Conservation (phyloP, 2,329 filamentous ascomycete species). For the Penicillium sclerotiorum region DNA sequence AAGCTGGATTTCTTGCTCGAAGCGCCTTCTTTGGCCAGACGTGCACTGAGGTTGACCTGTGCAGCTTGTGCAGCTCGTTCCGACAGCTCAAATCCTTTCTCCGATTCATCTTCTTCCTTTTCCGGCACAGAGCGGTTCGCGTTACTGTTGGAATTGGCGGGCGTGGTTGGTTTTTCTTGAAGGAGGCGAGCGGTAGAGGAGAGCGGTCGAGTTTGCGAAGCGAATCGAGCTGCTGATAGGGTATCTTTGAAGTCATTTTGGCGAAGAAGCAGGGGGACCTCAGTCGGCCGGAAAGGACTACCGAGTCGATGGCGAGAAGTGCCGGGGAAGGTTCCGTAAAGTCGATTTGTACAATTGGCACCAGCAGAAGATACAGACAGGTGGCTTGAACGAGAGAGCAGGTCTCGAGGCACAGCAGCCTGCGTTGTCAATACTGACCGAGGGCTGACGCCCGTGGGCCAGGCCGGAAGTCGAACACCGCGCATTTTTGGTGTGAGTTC, state of each 20-base stretch:
- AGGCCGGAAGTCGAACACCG: slow-evolving; percentile 44
- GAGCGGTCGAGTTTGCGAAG: slow-evolving; percentile 30
- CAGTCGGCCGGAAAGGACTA: slow-evolving; percentile 17
- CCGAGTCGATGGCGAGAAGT: slow-evolving; percentile 22
- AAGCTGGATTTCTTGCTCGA: slow-evolving; percentile 61
- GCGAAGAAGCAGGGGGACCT: slow-evolving; percentile 17
- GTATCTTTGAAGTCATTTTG: slow-evolving; percentile 16
- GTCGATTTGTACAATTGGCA: slow-evolving; percentile 14
- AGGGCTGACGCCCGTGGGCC: slow-evolving; percentile 33
- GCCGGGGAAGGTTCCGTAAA: slow-evolving; percentile 22
- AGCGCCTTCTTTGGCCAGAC: slow-evolving; percentile 77
- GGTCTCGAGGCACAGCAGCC: slow-evolving; percentile 19
- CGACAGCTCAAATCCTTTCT: slow-evolving; percentile 68
- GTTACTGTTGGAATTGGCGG: slow-evolving; percentile 19
- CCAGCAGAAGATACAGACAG: slow-evolving; percentile 1
- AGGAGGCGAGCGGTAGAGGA: slow-evolving; percentile 30
- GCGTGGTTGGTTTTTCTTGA: slow-evolving; percentile 26
- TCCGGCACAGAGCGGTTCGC: slow-evolving; percentile 39
- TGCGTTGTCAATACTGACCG: slow-evolving; percentile 27
- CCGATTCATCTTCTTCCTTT: slow-evolving; percentile 56
- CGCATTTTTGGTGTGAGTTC: slow-evolving; percentile 38
- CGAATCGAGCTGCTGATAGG: slow-evolving; percentile 16
- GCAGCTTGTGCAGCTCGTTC: slow-evolving; percentile 86
- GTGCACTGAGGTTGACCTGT: slow-evolving; percentile 85
- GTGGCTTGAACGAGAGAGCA: slow-evolving; percentile 17